Evolutionary conservation across 306 rosid genomes (phyloP).

Genomic region (Astragalus membranaceus): DNA sequence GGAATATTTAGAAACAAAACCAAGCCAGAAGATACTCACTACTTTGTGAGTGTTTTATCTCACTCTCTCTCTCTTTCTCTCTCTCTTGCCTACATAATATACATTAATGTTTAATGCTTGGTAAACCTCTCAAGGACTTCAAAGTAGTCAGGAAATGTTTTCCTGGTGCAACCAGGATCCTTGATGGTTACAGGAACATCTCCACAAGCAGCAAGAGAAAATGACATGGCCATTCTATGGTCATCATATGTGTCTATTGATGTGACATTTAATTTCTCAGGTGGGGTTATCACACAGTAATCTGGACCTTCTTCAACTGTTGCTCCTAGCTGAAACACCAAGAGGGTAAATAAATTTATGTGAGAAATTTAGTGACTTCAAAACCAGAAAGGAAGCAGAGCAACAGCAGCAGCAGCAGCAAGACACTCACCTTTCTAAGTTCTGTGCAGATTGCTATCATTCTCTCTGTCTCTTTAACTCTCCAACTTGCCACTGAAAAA

Average conservation of each 20-base stretch:
- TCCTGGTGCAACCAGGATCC: constrained; percentile 96
- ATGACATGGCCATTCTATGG: constrained; percentile 99
- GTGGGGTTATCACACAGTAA: constrained; percentile 94
- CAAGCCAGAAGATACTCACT: constrained; percentile 24
- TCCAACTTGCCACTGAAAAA: constrained; percentile 95
- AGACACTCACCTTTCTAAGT: constrained; percentile 72
- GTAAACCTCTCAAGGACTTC: constrained; percentile 79
- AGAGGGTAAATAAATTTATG: background rate
- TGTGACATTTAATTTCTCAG: constrained; percentile 67
- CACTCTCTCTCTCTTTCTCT: background rate
- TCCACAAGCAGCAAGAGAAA: constrained; percentile 95
- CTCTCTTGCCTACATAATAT: constrained; percentile 14
- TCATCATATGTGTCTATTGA: constrained; percentile 95
- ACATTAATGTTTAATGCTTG: constrained; percentile 43
- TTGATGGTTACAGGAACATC: constrained; percentile 93
- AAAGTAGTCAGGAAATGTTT: constrained; percentile 95
- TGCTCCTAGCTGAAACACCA: constrained; percentile 78
- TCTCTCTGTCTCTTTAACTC: constrained; percentile 98
- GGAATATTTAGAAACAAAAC: constrained; percentile 12
- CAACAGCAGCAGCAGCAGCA: background rate
- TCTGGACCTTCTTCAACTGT: constrained; percentile 96
- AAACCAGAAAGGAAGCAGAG: constrained; percentile 8
- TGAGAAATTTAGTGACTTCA: background rate
- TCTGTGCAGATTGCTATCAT: constrained; percentile 99
- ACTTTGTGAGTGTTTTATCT: constrained; percentile 26